Evolutionary conservation across 257 asterid genomes (phyloP).

Genomic region (Solanum medicagineum): DNA sequence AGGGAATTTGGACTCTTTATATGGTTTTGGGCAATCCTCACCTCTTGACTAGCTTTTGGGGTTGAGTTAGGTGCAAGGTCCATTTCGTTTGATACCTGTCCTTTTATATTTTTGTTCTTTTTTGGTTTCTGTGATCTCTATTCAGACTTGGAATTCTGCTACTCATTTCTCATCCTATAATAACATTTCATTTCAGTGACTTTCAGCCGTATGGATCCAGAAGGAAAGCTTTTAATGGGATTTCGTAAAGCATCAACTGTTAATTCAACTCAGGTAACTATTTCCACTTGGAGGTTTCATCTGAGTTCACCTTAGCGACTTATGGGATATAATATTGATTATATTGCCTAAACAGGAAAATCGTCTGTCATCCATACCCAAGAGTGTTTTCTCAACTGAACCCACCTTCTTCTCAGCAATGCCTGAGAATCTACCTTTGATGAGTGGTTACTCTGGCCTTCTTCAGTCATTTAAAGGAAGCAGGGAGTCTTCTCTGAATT

Average conservation of each 20-base stretch:
- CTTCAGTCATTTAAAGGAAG: conserved; percentile 60
- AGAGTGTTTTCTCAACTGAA: conserved; percentile 43
- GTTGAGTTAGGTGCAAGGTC: not conserved
- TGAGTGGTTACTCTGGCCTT: conserved; percentile 57
- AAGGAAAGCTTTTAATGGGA: conserved; percentile 91
- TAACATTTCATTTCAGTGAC: conserved; percentile 48
- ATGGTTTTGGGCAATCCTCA: not conserved
- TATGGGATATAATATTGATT: not conserved
- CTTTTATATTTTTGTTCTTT: not conserved
- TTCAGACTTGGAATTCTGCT: not conserved
- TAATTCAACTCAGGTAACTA: conserved; percentile 40
- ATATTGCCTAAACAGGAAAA: conserved; percentile 4
- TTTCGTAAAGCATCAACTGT: conserved; percentile 72
- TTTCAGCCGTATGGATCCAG: conserved; percentile 98
- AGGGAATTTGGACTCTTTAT: not conserved
- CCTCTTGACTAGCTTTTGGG: not conserved
- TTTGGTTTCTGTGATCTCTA: not conserved
- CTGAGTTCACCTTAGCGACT: not conserved
- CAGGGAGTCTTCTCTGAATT: conserved; percentile 27
- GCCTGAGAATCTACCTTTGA: conserved; percentile 43
- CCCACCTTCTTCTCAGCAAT: conserved; percentile 39
- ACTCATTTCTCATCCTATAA: conserved; percentile 5
- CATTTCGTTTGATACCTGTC: not conserved
- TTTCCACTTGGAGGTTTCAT: not conserved
- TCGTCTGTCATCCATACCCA: conserved; percentile 31